Evolutionary conservation across 441 rosid species (phyloP).

Genomic region (Euphorbia celastroides): DNA sequence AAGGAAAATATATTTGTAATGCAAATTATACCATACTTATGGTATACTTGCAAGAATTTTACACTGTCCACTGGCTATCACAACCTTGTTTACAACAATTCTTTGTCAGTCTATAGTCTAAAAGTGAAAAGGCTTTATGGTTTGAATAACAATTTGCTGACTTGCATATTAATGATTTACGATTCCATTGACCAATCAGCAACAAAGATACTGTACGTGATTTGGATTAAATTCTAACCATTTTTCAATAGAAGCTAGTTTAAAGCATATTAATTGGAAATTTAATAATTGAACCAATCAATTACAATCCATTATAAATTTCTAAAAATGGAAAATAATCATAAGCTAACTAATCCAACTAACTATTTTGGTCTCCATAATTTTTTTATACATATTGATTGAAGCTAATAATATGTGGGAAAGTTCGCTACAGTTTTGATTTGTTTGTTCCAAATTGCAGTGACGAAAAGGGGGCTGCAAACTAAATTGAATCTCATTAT

Average conservation of each 20-base stretch:
- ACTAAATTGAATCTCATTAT: not conserved
- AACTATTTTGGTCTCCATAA: not conserved
- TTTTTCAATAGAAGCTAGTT: not conserved
- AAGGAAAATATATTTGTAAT: no score
- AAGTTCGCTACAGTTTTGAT: not conserved
- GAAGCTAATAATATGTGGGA: not conserved
- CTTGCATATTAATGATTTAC: not conserved
- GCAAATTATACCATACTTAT: no score
- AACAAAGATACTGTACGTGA: not conserved
- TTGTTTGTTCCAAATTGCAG: not conserved
- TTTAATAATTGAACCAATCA: not conserved
- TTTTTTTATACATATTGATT: not conserved
- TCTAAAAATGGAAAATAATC: not conserved
- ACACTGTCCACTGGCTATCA: no score
- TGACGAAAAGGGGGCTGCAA: not conserved
- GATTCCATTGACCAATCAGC: not conserved
- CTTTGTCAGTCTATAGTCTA: no score
- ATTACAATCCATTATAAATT: not conserved
- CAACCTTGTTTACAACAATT: no score
- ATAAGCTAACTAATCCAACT: not conserved
- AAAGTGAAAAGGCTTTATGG: not conserved
- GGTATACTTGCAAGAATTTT: no score
- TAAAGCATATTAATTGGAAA: slow-evolving; percentile 1
- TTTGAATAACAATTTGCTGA: not conserved
- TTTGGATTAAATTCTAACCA: not conserved